These are phyloP conservation scores for Phlyctochytrium arcticum DNA, from an alignment of 192 early-diverging fungal species.

Conservation along the genomic window DNA sequence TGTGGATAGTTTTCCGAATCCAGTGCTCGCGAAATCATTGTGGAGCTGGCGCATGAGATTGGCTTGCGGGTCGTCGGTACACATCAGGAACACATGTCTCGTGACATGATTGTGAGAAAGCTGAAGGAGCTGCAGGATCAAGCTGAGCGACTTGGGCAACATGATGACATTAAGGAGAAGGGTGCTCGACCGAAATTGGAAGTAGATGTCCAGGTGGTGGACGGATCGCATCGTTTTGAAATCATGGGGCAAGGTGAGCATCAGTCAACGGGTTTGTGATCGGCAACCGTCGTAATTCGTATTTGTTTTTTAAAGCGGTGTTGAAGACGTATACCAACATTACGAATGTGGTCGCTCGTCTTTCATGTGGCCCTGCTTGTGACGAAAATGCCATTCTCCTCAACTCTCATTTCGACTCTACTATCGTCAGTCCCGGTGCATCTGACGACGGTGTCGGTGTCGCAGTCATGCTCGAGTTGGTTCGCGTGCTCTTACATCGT, in stretches of 20 bases:
- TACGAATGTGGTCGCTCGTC: constrained; percentile 66
- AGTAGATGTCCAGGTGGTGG: constrained; percentile 54
- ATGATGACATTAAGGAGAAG: constrained; percentile 50
- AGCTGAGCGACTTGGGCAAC: constrained; percentile 2
- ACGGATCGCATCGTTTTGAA: constrained; percentile 68
- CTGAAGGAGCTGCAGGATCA: constrained; percentile 28
- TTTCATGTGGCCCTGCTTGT: constrained; percentile 66
- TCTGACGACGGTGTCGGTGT: constrained; percentile 67
- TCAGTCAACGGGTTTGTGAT: not conserved
- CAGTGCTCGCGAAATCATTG: constrained; percentile 45
- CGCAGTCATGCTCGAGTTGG: constrained; percentile 66
- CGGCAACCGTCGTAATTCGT: not conserved
- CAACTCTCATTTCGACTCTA: constrained; percentile 70
- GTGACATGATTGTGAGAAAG: constrained; percentile 37
- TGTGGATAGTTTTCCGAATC: constrained; percentile 47
- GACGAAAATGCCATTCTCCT: constrained; percentile 62
- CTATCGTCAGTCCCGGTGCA: constrained; percentile 42
- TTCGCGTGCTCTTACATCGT: constrained; percentile 33
- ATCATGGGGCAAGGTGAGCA: constrained; percentile 63
- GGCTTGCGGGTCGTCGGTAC: constrained; percentile 58
- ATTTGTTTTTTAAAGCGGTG: constrained; percentile 9
- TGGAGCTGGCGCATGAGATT: constrained; percentile 48
- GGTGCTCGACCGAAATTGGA: too few species aligned
- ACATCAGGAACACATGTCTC: constrained; percentile 42
- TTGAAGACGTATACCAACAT: constrained; percentile 68